Base-by-base conservation (phyloP, 2,329 filamentous ascomycete genomes). In the Ophiostoma australiae region DNA sequence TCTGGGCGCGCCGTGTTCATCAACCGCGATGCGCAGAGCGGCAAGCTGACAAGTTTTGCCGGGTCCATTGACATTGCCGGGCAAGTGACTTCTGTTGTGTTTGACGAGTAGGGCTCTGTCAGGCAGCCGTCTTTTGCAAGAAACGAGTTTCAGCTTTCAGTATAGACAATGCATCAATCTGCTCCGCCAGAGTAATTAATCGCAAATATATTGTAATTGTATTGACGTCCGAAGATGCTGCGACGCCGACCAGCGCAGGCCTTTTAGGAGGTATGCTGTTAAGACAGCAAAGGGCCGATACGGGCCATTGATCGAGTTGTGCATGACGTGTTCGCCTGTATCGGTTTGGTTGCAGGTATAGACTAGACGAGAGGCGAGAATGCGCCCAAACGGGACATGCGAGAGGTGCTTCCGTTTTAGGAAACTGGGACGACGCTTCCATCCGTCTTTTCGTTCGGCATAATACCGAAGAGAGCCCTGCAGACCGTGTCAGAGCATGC, bases 1-100 rank as follows among this genome's bases (percentile, higher is more conserved):
- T 87, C 87, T 69, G 81, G 83, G 41, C 86, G 84, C 39, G 86
- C 92, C 1, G 86, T 85, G 7, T 79, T 94, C 68, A 85, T 91
- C 67, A 77, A 81, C 75, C 82, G 91, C 6, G 84, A 93, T 78
- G 80, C 83, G 1, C 73, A 77, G 70, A 88, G 85, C 0, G 91
- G 91, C 1, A 76, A 83, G 74, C 79, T 93, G 48, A 81, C 79
- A 31, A 77, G 80, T 61, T 82, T 84, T 73, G 77, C 83, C 4
- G 84, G 80, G 1, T 78, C 79, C 70, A 78, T 79, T 20, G 75
- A 80, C 48, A 76, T 87, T 41, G 78, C 76, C 23, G 84, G 84
- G 31, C 77, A 81, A 73, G 80, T 84, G 33, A 85, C 82, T 41
- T 79, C 80, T 41, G 82, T 83, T 17, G 78, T 85, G 55, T 87